Conservation (phyloP, 768 basidiomycete genomes). For the Hydnomerulius pinastri region DNA sequence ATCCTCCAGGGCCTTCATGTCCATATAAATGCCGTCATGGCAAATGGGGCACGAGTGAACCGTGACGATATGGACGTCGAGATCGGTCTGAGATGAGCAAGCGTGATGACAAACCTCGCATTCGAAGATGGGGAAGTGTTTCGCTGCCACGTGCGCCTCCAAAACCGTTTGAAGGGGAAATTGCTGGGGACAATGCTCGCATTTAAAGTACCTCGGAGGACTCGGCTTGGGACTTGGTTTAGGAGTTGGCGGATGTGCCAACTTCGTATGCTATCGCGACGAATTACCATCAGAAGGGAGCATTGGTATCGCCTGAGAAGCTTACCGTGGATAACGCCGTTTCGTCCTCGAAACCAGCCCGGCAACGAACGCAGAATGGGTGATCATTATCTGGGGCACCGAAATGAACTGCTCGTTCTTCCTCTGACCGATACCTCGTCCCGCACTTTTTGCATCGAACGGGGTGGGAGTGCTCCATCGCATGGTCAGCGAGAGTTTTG, state of each 20-base stretch:
- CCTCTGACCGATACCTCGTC: constrained; percentile 36
- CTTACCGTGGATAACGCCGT: constrained; percentile 31
- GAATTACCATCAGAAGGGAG: constrained; percentile 12
- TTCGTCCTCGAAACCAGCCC: constrained; percentile 38
- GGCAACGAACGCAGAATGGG: constrained; percentile 37
- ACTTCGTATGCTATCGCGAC: constrained; percentile 18
- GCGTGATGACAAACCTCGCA: constrained; percentile 27
- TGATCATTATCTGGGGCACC: constrained; percentile 37
- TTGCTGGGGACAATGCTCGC: constrained; percentile 3
- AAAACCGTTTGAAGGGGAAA: constrained; percentile 9
- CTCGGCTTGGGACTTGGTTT: constrained; percentile 7
- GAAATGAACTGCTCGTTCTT: constrained; percentile 41
- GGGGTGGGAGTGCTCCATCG: constrained; percentile 28
- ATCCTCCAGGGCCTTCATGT: constrained; percentile 24
- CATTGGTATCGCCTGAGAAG: constrained; percentile 2
- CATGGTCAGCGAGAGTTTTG: constrained; percentile 29
- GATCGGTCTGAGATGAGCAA: constrained; percentile 23
- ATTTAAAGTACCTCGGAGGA: neutral
- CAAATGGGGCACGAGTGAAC: constrained; percentile 35
- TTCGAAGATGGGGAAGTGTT: constrained; percentile 7
- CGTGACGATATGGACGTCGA: constrained; percentile 32
- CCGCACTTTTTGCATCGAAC: constrained; percentile 30
- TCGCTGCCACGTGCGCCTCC: constrained; percentile 2
- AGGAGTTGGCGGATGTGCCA: constrained; percentile 15
- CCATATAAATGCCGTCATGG: constrained; percentile 32